Conservation (phyloP, 2,329 filamentous ascomycete species). For the Aspergillus nomiae region DNA sequence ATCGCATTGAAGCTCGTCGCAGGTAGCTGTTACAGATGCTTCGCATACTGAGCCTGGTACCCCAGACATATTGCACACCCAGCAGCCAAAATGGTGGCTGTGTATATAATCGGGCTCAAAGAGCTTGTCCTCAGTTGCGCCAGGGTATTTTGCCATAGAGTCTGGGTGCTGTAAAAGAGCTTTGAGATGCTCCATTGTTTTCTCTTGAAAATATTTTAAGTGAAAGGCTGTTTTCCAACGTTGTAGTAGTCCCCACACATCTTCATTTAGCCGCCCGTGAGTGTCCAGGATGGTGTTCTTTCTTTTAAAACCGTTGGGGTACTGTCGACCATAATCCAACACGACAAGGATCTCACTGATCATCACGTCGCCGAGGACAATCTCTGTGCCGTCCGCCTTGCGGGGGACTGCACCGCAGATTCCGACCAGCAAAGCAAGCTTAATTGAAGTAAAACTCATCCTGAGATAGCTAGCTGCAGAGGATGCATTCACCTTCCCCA, state of each 20-base stretch:
- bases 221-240: not conserved
- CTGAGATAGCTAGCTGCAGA: not conserved
- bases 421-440: slow-evolving; percentile 9
- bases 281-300: slow-evolving; percentile 30
- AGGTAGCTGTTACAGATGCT: slow-evolving; percentile 10
- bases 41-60: not conserved
- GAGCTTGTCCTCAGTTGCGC: not conserved
- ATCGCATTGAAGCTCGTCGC: slow-evolving; percentile 30
- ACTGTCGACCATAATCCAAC: slow-evolving; percentile 28
- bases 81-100: not conserved
- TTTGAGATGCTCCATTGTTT: not conserved
- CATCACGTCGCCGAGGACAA: slow-evolving; percentile 23
- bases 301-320: slow-evolving; percentile 16
- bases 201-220: not conserved
- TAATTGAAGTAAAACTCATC: not conserved
- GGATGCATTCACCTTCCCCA: slow-evolving; percentile 4
- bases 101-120: not conserved
- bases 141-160: not conserved
- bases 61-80: not conserved
- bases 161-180: not conserved
- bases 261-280: slow-evolving; percentile 28
- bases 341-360: slow-evolving; percentile 26
- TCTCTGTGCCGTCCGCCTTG: slow-evolving; percentile 1
- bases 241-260: slow-evolving; percentile 30
- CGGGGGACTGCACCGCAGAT: slow-evolving; percentile 6